phyloP scores from a whole-genome alignment of 768 basidiomycete species.

The Suillus plorans region DNA sequence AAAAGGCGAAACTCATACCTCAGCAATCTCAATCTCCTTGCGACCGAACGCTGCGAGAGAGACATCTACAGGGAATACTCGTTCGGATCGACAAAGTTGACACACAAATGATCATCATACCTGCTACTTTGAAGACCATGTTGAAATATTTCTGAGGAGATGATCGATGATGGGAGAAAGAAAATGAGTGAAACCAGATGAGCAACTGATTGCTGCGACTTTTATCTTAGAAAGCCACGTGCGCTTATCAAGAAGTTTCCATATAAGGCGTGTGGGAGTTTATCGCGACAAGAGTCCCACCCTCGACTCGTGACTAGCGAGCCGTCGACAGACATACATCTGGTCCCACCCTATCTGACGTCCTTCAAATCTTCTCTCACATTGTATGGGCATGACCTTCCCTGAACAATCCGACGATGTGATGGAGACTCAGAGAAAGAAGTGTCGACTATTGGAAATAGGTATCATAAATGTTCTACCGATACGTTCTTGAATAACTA shows the following conservation, averaged over 20 bases:
- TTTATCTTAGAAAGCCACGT: slow-evolving; percentile 33
- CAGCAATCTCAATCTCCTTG: slow-evolving; percentile 99
- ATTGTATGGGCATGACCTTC: neutral
- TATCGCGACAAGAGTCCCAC: neutral
- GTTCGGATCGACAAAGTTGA: slow-evolving; percentile 5
- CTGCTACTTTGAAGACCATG: slow-evolving; percentile 92
- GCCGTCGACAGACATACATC: no score
- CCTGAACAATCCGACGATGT: neutral
- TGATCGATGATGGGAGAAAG: slow-evolving; percentile 19
- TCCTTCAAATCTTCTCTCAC: neutral
- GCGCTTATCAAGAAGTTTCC: slow-evolving; percentile 10
- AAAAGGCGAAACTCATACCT: slow-evolving; percentile 53
- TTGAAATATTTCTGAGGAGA: slow-evolving; percentile 16
- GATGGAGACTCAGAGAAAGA: slow-evolving; percentile 14
- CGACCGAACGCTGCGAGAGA: slow-evolving; percentile 99
- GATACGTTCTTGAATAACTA: slow-evolving; percentile 8
- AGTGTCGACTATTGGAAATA: slow-evolving; percentile 67
- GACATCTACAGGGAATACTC: slow-evolving; percentile 52
- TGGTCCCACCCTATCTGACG: neutral
- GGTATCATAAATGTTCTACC: slow-evolving; percentile 16
- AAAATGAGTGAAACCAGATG: slow-evolving; percentile 20
- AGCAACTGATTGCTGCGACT: slow-evolving; percentile 21
- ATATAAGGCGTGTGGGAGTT: slow-evolving; percentile 25
- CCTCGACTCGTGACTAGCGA: no score
- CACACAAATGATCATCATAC: slow-evolving; percentile 36